Evolutionary conservation across 2,329 filamentous ascomycete species (phyloP).

Genomic region (Stenocarpella maydis): DNA sequence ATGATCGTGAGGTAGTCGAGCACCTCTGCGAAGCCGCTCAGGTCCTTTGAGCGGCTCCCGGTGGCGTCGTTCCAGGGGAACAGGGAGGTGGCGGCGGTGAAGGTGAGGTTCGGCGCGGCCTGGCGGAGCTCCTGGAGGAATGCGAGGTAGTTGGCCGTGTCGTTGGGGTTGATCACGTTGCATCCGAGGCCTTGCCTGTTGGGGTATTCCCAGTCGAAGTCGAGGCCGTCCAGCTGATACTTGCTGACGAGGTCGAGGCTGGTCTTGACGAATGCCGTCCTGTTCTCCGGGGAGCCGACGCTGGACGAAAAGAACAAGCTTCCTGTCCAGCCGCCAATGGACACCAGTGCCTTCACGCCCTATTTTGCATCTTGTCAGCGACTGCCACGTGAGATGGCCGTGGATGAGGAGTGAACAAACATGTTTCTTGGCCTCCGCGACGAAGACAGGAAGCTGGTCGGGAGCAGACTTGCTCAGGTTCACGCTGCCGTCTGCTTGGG

Average conservation of each 20-base stretch:
- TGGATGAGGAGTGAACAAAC: not conserved
- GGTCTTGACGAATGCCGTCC: slow-evolving; percentile 38
- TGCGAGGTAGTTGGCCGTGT: slow-evolving; percentile 35
- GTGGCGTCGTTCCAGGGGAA: slow-evolving; percentile 36
- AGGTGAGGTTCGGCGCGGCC: slow-evolving; percentile 18
- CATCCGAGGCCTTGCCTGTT: slow-evolving; percentile 57
- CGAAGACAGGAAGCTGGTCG: slow-evolving; percentile 33
- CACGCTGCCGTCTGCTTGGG: slow-evolving; percentile 18
- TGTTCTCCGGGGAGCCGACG: slow-evolving; percentile 36
- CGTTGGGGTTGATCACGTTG: slow-evolving; percentile 34
- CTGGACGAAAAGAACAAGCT: slow-evolving; percentile 24
- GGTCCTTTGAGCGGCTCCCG: slow-evolving; percentile 27
- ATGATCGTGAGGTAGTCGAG: slow-evolving; percentile 39
- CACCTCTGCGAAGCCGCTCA: slow-evolving; percentile 33
- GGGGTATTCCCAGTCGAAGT: slow-evolving; percentile 40
- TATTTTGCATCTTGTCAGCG: not conserved
- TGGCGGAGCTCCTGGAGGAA: slow-evolving; percentile 36
- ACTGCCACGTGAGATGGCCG: not conserved
- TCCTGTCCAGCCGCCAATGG: slow-evolving; percentile 36
- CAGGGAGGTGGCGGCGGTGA: slow-evolving; percentile 36
- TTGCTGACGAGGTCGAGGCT: slow-evolving; percentile 36
- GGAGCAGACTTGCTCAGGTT: slow-evolving; percentile 30
- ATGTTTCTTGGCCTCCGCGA: slow-evolving; percentile 30
- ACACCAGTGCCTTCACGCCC: slow-evolving; percentile 33
- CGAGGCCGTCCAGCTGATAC: slow-evolving; percentile 37